Base-by-base conservation (phyloP, 2,329 filamentous ascomycete genomes). In the Penicillium sp. region DNA sequence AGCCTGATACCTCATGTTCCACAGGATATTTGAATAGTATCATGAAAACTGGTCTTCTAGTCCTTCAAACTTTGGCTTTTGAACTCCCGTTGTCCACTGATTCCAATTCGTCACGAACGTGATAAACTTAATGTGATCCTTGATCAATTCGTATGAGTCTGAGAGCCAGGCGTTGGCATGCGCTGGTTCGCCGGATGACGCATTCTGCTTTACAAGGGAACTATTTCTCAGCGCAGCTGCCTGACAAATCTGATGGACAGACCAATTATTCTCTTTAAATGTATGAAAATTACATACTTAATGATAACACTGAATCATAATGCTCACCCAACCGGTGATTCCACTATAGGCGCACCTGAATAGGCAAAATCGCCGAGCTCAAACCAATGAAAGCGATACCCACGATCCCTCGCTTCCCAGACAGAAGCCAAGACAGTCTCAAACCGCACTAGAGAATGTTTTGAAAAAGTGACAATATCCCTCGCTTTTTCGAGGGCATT, bases 391-490 rank as follows among this genome's bases (percentile, higher is more conserved):
- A 61, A 51, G 3, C 37, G 33, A 19, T 16, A 5, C 7, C 45
- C 37, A 14, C 9, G 7, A 14, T 57, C 58, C 18, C 50, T 50
- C 8, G 45, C 49, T 6, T 48, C 29, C 58, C 56, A 61, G 3
- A 59, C 28, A 2, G 39, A 43, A 2, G 16, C 46, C 28, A 58
- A 10, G 2, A 31, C 43, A 29, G 16, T 29, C 7, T 43, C 19
- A 14, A 55, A 52, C 9, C 36, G 37, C 9, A 53, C 19, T 33
- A 45, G 56, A 13, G 52, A 39, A 23, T 59, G 50, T 16, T 50
- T 50, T 6, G 58, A 59, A 24, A 61, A 62, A 2, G 46, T 57
- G 10, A 58, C 42, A 3, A 57, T 46, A 10, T 47, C 8, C 2
- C 18, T 16, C 3, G 40, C 52, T 14, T 40, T 40, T 16, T 21